These are phyloP conservation scores for Psilocybe tampanensis DNA, from an alignment of 768 basidiomycete species.

Conservation along the genomic window DNA sequence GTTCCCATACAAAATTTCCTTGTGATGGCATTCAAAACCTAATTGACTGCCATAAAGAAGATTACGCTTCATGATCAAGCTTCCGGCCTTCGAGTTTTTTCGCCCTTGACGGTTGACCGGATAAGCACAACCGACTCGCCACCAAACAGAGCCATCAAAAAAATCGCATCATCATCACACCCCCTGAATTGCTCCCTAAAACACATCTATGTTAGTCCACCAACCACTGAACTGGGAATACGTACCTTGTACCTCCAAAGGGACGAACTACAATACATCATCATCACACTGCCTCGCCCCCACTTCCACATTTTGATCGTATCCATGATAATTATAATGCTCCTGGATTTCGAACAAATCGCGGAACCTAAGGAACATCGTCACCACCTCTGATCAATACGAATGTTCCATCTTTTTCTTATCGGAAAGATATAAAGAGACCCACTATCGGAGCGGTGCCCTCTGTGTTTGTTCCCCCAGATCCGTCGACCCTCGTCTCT, in stretches of 20 bases:
- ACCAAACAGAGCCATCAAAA: neutral
- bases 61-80: too few relatives aligned
- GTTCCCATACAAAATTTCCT: too few relatives aligned
- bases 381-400: too few relatives aligned
- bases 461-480: neutral
- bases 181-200: neutral
- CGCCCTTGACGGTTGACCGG: neutral
- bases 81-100: neutral
- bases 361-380: neutral
- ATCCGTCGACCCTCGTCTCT: neutral
- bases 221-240: too few relatives aligned
- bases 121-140: neutral
- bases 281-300: neutral
- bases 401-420: too few relatives aligned
- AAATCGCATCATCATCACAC: neutral
- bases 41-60: too few relatives aligned
- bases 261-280: neutral
- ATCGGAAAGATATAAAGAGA: neutral
- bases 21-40: too few relatives aligned
- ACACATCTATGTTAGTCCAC: too few relatives aligned
- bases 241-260: too few relatives aligned
- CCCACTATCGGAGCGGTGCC: too few relatives aligned
- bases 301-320: conserved; percentile 1
- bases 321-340: neutral
- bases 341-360: neutral